These are phyloP conservation scores for Yarrowia sp. DNA, from an alignment of 805 yeast genomes.

Conservation along the genomic window DNA sequence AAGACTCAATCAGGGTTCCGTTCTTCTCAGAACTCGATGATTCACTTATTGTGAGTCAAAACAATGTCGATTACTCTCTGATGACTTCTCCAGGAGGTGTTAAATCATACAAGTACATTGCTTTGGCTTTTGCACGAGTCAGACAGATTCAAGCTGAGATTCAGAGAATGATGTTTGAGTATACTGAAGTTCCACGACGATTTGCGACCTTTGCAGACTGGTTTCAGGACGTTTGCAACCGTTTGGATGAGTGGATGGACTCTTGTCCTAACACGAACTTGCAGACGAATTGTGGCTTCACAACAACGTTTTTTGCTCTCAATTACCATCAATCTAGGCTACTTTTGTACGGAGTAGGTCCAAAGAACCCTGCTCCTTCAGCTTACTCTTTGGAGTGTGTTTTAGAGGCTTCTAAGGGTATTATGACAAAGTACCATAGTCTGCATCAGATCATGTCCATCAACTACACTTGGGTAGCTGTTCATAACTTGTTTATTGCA, in stretches of 20 bases:
- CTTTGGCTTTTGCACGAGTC: slow-evolving; percentile 64
- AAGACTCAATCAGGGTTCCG: slow-evolving; percentile 66
- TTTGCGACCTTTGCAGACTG: slow-evolving; percentile 57
- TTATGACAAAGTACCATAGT: slow-evolving; percentile 61
- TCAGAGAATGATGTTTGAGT: slow-evolving; percentile 68
- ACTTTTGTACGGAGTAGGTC: slow-evolving; percentile 73
- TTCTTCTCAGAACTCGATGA: slow-evolving; percentile 79
- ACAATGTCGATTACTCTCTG: slow-evolving; percentile 4
- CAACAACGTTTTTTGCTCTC: slow-evolving; percentile 63
- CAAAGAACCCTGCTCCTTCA: slow-evolving; percentile 57
- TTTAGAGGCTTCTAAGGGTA: slow-evolving; percentile 61
- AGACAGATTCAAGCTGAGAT: slow-evolving; percentile 76
- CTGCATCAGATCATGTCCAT: slow-evolving; percentile 56
- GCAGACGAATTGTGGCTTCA: slow-evolving; percentile 73
- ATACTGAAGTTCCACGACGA: slow-evolving; percentile 66
- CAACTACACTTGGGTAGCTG: slow-evolving; percentile 91
- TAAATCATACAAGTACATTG: slow-evolving; percentile 61
- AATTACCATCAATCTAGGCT: slow-evolving; percentile 76
- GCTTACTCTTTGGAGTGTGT: slow-evolving; percentile 55
- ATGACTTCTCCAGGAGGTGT: slow-evolving; percentile 40
- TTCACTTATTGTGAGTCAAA: slow-evolving; percentile 42
- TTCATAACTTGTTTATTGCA: slow-evolving; percentile 84
- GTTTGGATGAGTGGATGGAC: slow-evolving; percentile 62
- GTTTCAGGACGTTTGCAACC: slow-evolving; percentile 52
- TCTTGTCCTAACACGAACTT: slow-evolving; percentile 54